Conservation (phyloP, 2,329 filamentous ascomycete genomes). For the Cylindrodendrum hubeiense region DNA sequence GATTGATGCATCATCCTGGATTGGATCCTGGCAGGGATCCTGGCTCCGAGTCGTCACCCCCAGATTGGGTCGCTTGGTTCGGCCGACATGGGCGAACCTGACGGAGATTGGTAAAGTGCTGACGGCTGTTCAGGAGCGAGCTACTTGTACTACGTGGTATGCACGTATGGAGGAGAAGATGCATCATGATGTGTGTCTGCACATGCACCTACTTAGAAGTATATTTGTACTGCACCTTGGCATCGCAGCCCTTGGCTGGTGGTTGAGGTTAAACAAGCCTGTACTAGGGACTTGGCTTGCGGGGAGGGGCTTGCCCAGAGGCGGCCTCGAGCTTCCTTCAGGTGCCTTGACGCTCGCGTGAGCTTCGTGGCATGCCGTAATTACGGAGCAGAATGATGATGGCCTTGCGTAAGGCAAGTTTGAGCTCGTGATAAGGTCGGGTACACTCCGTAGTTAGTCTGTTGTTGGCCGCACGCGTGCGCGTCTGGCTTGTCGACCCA, state of each 20-base stretch:
- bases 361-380: background rate
- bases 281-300: background rate
- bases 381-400: background rate
- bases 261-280: background rate
- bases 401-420: background rate
- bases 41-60: background rate
- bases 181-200: slow-evolving; percentile 12
- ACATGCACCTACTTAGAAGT: background rate
- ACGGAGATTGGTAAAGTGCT: background rate
- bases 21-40: slow-evolving; percentile 2
- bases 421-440: background rate
- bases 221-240: background rate
- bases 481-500: background rate
- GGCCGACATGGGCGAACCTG: slow-evolving; percentile 2
- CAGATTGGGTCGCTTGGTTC: slow-evolving; percentile 11
- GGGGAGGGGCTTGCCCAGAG: background rate
- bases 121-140: background rate
- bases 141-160: too few relatives aligned
- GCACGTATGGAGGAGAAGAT: slow-evolving; percentile 14
- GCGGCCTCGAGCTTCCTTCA: background rate
- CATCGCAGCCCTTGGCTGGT: background rate
- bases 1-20: slow-evolving; percentile 29
- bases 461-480: slow-evolving; percentile 5
- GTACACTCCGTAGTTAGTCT: background rate
- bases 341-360: background rate